phyloP scores from a whole-genome alignment of 257 asterid species.

The Datura wrightii region DNA sequence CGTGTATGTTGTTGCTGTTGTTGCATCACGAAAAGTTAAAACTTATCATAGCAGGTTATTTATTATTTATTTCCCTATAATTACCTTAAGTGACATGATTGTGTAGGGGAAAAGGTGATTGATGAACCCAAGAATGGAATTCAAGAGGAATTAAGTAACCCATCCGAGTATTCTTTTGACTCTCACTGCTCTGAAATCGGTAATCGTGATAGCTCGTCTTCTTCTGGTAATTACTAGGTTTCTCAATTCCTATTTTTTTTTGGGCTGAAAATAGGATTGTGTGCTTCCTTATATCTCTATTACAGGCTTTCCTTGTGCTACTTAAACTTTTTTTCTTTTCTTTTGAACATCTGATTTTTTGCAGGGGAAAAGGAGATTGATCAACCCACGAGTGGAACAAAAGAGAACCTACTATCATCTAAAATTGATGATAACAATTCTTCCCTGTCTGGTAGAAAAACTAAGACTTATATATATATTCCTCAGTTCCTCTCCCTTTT shows the following conservation, averaged over 20 bases:
- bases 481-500: slow-evolving; percentile 1
- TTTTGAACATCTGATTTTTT: neutral
- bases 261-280: neutral
- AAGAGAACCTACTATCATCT: slow-evolving; percentile 22
- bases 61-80: neutral
- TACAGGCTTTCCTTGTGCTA: neutral
- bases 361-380: neutral
- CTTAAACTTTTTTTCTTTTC: neutral
- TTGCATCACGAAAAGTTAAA: neutral
- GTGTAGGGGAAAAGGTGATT: slow-evolving; percentile 20
- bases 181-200: slow-evolving; percentile 36
- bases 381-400: slow-evolving; percentile 14
- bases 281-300: slow-evolving; percentile 6
- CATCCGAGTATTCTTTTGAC: neutral
- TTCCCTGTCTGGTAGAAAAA: slow-evolving; percentile 29
- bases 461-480: neutral
- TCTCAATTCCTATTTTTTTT: neutral
- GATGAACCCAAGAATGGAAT: slow-evolving; percentile 10
- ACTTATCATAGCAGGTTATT: neutral
- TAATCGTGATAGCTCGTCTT: slow-evolving; percentile 57
- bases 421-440: slow-evolving; percentile 26
- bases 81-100: neutral
- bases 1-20: neutral
- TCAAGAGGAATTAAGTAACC: slow-evolving; percentile 3
- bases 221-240: slow-evolving; percentile 43